Conservation (phyloP, 2,329 filamentous ascomycete genomes). For the Pestalotiopsis sp. region DNA sequence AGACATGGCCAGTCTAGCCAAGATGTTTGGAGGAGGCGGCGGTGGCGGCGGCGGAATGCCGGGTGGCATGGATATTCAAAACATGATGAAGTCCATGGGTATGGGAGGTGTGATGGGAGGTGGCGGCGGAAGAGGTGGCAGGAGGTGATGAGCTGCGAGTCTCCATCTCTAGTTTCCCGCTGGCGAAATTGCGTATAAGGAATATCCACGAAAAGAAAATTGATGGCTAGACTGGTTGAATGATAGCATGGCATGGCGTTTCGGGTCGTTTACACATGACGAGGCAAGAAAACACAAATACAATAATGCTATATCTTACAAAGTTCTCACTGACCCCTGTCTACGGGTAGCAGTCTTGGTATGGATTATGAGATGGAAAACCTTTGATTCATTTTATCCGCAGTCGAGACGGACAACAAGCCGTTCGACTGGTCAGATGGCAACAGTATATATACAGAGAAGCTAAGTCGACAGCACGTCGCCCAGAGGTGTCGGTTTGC, state of each 20-base stretch:
- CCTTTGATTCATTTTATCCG: neutral
- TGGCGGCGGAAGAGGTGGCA: conserved; percentile 35
- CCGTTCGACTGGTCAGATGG: neutral
- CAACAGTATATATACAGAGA: conserved; percentile 1
- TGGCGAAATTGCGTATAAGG: neutral
- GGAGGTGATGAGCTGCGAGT: conserved; percentile 21
- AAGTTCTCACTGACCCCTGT: neutral
- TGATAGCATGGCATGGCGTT: conserved; percentile 29
- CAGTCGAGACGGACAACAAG: neutral
- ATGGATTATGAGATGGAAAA: neutral
- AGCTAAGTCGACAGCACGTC: neutral
- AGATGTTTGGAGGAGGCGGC: conserved; percentile 80
- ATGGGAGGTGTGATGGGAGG: conserved; percentile 60
- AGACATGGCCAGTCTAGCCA: conserved; percentile 85
- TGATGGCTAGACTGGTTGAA: conserved; percentile 4
- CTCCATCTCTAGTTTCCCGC: neutral
- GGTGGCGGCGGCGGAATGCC: conserved; percentile 68
- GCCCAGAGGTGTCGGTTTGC: neutral
- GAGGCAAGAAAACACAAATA: conserved; percentile 1
- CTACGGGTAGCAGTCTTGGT: too few relatives aligned
- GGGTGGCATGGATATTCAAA: conserved; percentile 75
- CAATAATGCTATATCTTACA: neutral
- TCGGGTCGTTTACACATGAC: conserved; percentile 15
- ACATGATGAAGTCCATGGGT: conserved; percentile 76
- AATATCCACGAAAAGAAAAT: conserved; percentile 4